Percentiles rank a stretch among this genome's conserved stretches.
Evolutionary conservation across 768 basidiomycete genomes (phyloP).

Genomic region (Termitomyces sp.): DNA sequence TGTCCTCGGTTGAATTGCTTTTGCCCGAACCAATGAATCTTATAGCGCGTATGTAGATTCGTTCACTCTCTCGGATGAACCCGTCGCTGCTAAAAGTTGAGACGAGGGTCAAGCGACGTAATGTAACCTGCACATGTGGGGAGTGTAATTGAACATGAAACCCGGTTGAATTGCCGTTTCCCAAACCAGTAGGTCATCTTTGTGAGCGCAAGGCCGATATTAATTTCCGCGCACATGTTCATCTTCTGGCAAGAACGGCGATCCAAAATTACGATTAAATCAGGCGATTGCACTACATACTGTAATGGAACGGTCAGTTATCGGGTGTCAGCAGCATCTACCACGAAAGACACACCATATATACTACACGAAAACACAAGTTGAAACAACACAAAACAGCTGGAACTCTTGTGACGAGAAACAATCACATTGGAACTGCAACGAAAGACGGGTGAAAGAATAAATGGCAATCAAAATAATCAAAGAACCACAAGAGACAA

Average conservation of each 20-base stretch:
- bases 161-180: neutral
- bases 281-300: slow-evolving; percentile 13
- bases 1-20: neutral
- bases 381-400: neutral
- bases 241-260: neutral
- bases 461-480: neutral
- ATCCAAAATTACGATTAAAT: neutral
- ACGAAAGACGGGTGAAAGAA: neutral
- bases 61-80: neutral
- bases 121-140: neutral
- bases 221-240: neutral
- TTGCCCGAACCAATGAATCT: neutral
- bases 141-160: neutral
- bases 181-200: neutral
- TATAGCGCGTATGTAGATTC: neutral
- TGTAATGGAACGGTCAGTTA: slow-evolving; percentile 16
- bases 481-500: neutral
- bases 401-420: neutral
- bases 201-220: neutral
- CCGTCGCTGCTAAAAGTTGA: neutral
- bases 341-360: slow-evolving; percentile 18
- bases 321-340: neutral
- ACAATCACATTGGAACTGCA: neutral
- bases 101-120: neutral
- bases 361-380: slow-evolving; percentile 16